Base-by-base conservation (phyloP, 176 grass and related monocot species). In the Triticum aestivum region DNA sequence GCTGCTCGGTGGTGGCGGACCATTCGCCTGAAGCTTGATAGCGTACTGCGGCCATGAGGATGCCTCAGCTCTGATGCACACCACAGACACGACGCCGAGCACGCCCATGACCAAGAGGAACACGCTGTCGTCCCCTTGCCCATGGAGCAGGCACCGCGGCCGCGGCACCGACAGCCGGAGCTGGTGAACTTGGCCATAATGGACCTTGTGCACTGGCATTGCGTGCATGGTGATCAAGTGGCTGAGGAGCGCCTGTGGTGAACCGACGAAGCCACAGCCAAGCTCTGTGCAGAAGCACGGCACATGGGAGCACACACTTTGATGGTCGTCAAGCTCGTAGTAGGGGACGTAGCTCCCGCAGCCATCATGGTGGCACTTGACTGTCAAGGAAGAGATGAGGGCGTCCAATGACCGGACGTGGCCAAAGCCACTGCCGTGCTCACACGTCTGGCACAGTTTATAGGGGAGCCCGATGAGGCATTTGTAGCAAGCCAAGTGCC, bases 401-500 rank as follows among this genome's bases (percentile, higher is more conserved):
- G 17, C 15, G 15, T 69, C 66, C 32, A 69, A 21, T 4, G 29
- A 4, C 15, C 17, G 67, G 33, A 33, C 10, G 1, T 33, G 33
- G 8, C 33, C 32, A 17, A 37, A 20, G 8, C 33, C 33, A 37
- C 33, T 4, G 7, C 66, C 33, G 17, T 69, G 66, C 66, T 69
- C 32, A 67, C 85, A 86, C 17, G 23, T 3, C 17, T 68, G 65
- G 76, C 84, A 85, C 61, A 5, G 18, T 29, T 45, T 64, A 2
- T 0, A 1, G 1, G 3, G 20, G 20, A 49, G 29, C 61, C 52
- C 26, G 29, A 14, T 4, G 1, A 63, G 72, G 61, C 83, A 78
- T 9, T 14, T 17, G 21, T 45, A 2, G 74, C 83, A 85, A n/a
- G 74, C 83, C 44, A 85, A 26, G 62, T 85, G 83, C 21, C 73